A percentile compares a stretch with the other conserved stretches of the same genome.
These are phyloP conservation scores for Alectoria sarmentosa DNA, from an alignment of 495 filamentous ascomycete species.

Conservation along the genomic window DNA sequence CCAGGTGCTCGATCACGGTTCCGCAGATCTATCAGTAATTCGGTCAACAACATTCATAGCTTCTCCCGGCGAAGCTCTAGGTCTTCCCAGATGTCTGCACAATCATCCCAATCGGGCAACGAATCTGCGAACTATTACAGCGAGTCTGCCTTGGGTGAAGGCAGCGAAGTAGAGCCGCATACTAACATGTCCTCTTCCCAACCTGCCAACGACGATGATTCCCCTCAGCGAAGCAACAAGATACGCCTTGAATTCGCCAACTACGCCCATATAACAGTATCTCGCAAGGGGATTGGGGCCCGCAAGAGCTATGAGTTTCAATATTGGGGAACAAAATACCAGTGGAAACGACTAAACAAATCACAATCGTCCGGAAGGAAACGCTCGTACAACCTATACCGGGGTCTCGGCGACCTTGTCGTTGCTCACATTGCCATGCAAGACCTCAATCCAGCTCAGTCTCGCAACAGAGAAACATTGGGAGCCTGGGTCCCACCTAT, in stretches of 20 bases:
- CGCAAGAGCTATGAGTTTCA: conserved; percentile 82
- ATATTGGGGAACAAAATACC: conserved; percentile 83
- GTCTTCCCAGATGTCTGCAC: no score
- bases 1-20: conserved; percentile 45
- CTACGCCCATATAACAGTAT: conserved; percentile 87
- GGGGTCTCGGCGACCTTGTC: conserved; percentile 51
- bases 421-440: conserved; percentile 88
- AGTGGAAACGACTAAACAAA: conserved; percentile 83
- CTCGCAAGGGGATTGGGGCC: conserved; percentile 58
- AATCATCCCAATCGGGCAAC: no score
- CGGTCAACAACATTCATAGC: conserved; percentile 59
- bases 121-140: conserved; percentile 31
- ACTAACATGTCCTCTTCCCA: conserved; percentile 32
- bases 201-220: conserved; percentile 17
- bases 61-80: no score
- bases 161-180: conserved; percentile 42
- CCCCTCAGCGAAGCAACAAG: conserved; percentile 49
- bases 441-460: no score
- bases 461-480: conserved; percentile 66
- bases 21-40: conserved; percentile 67
- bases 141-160: conserved; percentile 55
- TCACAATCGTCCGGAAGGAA: no score
- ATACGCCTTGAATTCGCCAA: conserved; percentile 93
- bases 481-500: conserved; percentile 92
- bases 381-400: conserved; percentile 80